Evolutionary conservation across 208 protist species (phyloP), one percentile per base, ranked within the genome.

Genomic region (Wallacemonas sp.): DNA sequence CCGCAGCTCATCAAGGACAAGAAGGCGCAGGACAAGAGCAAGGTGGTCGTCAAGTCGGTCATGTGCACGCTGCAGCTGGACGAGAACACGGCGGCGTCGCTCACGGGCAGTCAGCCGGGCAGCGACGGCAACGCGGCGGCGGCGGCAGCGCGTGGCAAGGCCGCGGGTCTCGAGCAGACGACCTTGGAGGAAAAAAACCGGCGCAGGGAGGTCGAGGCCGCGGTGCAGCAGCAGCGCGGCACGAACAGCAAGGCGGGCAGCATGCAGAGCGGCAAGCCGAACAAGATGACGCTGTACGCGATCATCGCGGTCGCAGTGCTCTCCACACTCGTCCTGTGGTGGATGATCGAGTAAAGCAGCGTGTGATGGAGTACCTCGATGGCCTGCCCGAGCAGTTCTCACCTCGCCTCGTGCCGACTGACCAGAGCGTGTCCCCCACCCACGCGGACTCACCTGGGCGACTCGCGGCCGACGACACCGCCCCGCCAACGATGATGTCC

Each of bases 1-100:
- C 68, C 80, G 1, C 68, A 65, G 41, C 46, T 95, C 47, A 81
- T 94, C 54, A 85, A 92, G 64, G 77, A 78, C 21, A 83, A 81
- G 57, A 90, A 91, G 61, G 64, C 67, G 39, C 72, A 49, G 1
- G 74, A 87, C 52, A 43, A 73, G 5, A 58, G 55, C 6, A 64
- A 62, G 16, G 85, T 92, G 23, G 24, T 39, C 23, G 52, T 58
- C 30, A 58, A 58, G 52, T 58, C 52, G n/a, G 52, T 58, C 2
- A 58, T 41, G 52, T 58, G 52, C 52, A 43, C 52, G 32, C 52
- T 58, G 52, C 52, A 58, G 52, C 52, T 58, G 29, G 52, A 58
- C 19, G 52, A 58, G 32, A 41, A 2, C 16, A 58, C 52, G 30
- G 52, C 52, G 30, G 52, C 52, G 30, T 58, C 52, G 11, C 30